Conservation (phyloP, 768 basidiomycete species). For the Boletellus sp. region DNA sequence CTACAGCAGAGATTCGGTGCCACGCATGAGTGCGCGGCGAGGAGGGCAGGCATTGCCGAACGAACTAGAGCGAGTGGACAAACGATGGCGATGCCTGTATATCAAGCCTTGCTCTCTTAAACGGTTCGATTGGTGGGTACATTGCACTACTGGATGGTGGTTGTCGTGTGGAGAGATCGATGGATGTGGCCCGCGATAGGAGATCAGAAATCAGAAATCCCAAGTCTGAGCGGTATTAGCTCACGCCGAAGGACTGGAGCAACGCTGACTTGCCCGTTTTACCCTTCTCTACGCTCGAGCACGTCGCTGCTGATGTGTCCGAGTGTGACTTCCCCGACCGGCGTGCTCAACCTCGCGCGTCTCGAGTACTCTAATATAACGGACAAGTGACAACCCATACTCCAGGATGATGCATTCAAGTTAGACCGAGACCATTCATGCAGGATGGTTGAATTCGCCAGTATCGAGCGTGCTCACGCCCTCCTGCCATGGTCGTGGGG, state of each 20-base stretch:
- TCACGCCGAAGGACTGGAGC: no score
- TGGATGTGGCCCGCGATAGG: slow-evolving; percentile 13
- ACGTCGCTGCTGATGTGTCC: no score
- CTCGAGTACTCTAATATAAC: no score
- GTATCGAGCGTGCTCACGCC: no score
- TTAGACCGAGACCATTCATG: no score
- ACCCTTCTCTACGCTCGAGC: no score
- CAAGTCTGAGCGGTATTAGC: not conserved
- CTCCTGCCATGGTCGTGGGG: no score
- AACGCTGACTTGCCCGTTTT: no score
- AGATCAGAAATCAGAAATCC: not conserved
- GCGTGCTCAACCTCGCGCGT: not conserved
- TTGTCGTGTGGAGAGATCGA: slow-evolving; percentile 15
- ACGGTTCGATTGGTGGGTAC: slow-evolving; percentile 71
- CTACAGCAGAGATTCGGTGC: slow-evolving; percentile 34
- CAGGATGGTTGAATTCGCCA: no score
- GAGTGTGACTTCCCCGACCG: no score
- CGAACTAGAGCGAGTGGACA: slow-evolving; percentile 73
- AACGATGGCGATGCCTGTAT: slow-evolving; percentile 48
- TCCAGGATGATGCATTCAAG: no score
- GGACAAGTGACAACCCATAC: no score
- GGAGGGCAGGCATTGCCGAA: slow-evolving; percentile 14
- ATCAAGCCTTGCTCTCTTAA: slow-evolving; percentile 59
- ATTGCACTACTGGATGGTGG: slow-evolving; percentile 31
- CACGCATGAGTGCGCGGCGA: not conserved